Base-by-base conservation (phyloP, 2,329 filamentous ascomycete species). In the Fonsecaea multimorphosa region DNA sequence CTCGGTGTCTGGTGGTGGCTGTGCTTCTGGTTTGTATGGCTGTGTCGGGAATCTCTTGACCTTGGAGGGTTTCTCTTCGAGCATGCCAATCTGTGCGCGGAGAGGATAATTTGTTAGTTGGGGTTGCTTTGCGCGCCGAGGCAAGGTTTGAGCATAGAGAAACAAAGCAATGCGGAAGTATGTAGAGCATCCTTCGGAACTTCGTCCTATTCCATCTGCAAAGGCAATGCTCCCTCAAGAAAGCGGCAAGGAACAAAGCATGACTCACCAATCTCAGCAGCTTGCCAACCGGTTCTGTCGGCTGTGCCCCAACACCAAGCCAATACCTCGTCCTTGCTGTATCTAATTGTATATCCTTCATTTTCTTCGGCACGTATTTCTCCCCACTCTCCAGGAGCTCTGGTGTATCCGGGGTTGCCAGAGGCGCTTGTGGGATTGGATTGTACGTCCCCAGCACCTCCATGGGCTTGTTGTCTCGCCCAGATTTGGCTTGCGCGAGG, bases 231-330 rank as follows among this genome's bases (percentile, higher is more conserved):
- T 19, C 11, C 19, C 44, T 6, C 1, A 68, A 24, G 24, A 31
- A 58, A 36, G 9, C 7, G 22, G 19, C 19, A 12, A 32, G n/a
- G n/a, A n/a, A 14, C n/a, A 32, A 27, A 58, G 24, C n/a, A 34
- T 2, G 12, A 69, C 82, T 69, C 76, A 93, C 92, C 91, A 97
- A 90, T 63, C 86, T 86, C 72, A 99, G 81, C 73, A 98, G 78
- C 76, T 92, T 85, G 93, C 93, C 97, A 38, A 91, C 91, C 2
- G 91, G 89, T 72, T 97, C 92, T 68, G 91, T 93, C 9, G 95
- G 95, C 81, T 99, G 95, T 63, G 95, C 95, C 0, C 95, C 95
- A 2, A 98, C 94, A 76, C 95, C 95, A 38, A 99, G 85, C 95
- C 95, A 99, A 82, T 99, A 99, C 78, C 90, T 89, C 64, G 94